Percentiles rank a stretch among this genome's conserved stretches.
Evolutionary conservation across 371 early-diverging fungal genomes (phyloP).

Genomic region (Dichotomocladium elegans): DNA sequence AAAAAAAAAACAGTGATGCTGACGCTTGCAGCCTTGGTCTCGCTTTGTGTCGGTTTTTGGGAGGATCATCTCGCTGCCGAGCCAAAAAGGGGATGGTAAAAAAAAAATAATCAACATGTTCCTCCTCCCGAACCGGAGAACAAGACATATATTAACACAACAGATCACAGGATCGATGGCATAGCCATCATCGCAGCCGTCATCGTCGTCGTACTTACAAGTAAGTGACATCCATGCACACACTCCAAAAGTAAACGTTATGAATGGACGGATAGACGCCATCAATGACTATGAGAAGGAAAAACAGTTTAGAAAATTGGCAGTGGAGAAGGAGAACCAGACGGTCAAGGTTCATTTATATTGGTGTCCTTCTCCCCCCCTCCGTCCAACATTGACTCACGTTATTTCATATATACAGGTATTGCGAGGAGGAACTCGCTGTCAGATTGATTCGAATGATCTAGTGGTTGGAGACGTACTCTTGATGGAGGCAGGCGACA

Average conservation of each 20-base stretch:
- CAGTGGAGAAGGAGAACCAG: constrained; percentile 73
- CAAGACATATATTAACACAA: background rate
- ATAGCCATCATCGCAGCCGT: constrained; percentile 74
- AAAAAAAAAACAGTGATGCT: constrained; percentile 56
- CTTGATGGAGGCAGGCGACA: constrained; percentile 85
- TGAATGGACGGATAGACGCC: constrained; percentile 38
- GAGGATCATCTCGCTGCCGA: constrained; percentile 58
- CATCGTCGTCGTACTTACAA: constrained; percentile 75
- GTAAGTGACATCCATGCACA: constrained; percentile 18
- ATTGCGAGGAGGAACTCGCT: constrained; percentile 66
- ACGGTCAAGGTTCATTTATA: constrained; percentile 49
- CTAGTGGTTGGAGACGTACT: constrained; percentile 85
- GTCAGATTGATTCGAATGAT: constrained; percentile 71
- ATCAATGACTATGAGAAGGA: constrained; percentile 83
- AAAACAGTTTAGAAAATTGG: constrained; percentile 70
- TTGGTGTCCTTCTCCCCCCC: background rate
- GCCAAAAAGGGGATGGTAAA: constrained; percentile 53
- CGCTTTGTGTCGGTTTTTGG: constrained; percentile 79
- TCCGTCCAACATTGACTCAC: background rate
- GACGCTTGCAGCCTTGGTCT: constrained; percentile 72
- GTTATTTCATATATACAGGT: constrained; percentile 11
- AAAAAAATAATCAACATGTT: background rate
- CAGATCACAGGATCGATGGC: constrained; percentile 66
- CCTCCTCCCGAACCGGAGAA: no score
- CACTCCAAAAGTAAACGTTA: background rate